Conservation (phyloP, 306 rosid species). For the Dryas octopetala region DNA sequence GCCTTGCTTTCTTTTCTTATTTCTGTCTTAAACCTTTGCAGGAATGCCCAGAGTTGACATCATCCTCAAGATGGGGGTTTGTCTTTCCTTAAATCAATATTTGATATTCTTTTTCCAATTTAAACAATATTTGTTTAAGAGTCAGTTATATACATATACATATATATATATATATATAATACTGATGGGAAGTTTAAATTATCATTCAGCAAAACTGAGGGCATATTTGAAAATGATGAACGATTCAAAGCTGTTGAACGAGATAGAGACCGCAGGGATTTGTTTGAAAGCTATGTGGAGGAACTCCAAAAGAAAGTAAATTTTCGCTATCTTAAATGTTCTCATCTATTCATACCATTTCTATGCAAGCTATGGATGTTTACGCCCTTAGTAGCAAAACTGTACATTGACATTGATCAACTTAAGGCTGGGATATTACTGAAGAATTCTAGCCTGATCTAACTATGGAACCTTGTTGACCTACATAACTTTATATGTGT, state of each 20-base stretch:
- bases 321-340: constrained; percentile 23
- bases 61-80: constrained; percentile 88
- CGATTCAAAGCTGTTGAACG: constrained; percentile 87
- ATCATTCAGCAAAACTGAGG: constrained; percentile 67
- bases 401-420: neutral
- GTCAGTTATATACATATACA: too few species aligned
- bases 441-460: neutral
- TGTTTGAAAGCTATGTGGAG: constrained; percentile 71
- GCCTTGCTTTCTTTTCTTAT: constrained; percentile 17
- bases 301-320: constrained; percentile 69
- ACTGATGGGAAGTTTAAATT: constrained; percentile 14
- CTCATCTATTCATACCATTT: constrained; percentile 14
- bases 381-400: neutral
- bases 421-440: neutral
- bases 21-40: constrained; percentile 40
- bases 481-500: neutral
- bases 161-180: neutral
- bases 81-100: constrained; percentile 18
- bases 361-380: constrained; percentile 1
- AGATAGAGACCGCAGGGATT: constrained; percentile 82
- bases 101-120: constrained; percentile 3
- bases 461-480: neutral
- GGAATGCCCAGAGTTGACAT: constrained; percentile 77
- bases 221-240: constrained; percentile 77
- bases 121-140: neutral